These are phyloP conservation scores for Styphnolobium japonicum DNA, from an alignment of 306 rosid genomes.

Conservation along the genomic window DNA sequence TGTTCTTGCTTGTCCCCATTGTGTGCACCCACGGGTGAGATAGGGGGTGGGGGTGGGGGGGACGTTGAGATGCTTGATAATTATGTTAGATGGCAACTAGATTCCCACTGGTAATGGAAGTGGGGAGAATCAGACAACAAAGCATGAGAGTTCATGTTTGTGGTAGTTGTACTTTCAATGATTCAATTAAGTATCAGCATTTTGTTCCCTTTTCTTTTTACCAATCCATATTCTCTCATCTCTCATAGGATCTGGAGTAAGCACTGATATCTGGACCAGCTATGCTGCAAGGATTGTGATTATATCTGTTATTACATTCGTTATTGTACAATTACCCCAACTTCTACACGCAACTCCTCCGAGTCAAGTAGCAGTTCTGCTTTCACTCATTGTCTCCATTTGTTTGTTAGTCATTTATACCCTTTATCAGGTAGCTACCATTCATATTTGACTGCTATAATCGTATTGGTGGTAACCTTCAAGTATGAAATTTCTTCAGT, in stretches of 20 bases:
- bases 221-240: background rate
- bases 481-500: background rate
- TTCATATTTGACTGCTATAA: background rate
- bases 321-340: slow-evolving; percentile 70
- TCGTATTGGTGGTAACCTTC: background rate
- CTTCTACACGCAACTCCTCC: slow-evolving; percentile 42
- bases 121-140: background rate
- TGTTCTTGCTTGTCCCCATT: no score
- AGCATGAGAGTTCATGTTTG: background rate
- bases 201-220: background rate
- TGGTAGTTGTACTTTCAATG: background rate
- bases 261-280: slow-evolving; percentile 72
- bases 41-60: no score
- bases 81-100: background rate
- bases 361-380: slow-evolving; percentile 46
- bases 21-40: no score
- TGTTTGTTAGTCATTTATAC: slow-evolving; percentile 46
- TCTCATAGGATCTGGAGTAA: slow-evolving; percentile 60
- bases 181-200: background rate
- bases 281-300: slow-evolving; percentile 61
- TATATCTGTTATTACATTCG: slow-evolving; percentile 52
- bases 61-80: background rate
- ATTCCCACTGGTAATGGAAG: background rate
- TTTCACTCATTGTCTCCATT: slow-evolving; percentile 50
- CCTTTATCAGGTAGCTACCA: slow-evolving; percentile 52